phyloP scores from a whole-genome alignment of 2,329 filamentous ascomycete species.

The Intubia oerlemansii region DNA sequence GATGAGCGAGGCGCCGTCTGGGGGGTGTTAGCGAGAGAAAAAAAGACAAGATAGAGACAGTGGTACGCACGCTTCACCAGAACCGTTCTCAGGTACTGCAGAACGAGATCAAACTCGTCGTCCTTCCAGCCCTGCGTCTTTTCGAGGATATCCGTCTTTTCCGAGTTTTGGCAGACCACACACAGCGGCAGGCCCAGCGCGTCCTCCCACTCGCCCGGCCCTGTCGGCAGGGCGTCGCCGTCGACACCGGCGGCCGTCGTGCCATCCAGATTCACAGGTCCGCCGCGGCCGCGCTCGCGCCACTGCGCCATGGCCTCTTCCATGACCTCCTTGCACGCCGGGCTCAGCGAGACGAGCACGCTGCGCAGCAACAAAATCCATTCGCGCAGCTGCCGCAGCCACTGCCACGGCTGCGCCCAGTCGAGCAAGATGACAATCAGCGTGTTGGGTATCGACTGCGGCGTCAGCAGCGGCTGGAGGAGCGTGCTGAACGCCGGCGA shows the following conservation, averaged over 20 bases:
- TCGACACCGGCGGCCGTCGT: slow-evolving; percentile 26
- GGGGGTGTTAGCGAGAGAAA: slow-evolving; percentile 6
- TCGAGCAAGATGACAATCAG: slow-evolving; percentile 82
- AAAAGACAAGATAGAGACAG: slow-evolving; percentile 4
- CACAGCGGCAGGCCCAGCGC: slow-evolving; percentile 70
- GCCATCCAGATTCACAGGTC: slow-evolving; percentile 40
- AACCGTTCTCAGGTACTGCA: slow-evolving; percentile 80
- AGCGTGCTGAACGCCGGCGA: slow-evolving; percentile 66
- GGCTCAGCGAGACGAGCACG: slow-evolving; percentile 51
- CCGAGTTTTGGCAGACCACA: slow-evolving; percentile 87
- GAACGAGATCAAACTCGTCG: slow-evolving; percentile 85
- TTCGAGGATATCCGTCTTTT: slow-evolving; percentile 79
- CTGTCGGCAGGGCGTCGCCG: slow-evolving; percentile 52
- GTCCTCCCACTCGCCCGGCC: slow-evolving; percentile 85
- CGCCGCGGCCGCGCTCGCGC: slow-evolving; percentile 52
- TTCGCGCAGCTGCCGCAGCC: slow-evolving; percentile 70
- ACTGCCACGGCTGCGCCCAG: slow-evolving; percentile 85
- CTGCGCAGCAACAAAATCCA: slow-evolving; percentile 75
- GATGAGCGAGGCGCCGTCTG: slow-evolving; percentile 56
- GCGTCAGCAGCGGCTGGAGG: slow-evolving; percentile 64
- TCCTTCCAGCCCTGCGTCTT: slow-evolving; percentile 87
- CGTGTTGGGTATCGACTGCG: slow-evolving; percentile 66
- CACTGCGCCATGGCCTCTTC: slow-evolving; percentile 68
- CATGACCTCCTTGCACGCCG: slow-evolving; percentile 62
- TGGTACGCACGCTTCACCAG: slow-evolving; percentile 53